A percentile compares a stretch with the other conserved stretches of the same genome.
phyloP scores from a whole-genome alignment of 75 land plant species.

The Pinus albicaulis region DNA sequence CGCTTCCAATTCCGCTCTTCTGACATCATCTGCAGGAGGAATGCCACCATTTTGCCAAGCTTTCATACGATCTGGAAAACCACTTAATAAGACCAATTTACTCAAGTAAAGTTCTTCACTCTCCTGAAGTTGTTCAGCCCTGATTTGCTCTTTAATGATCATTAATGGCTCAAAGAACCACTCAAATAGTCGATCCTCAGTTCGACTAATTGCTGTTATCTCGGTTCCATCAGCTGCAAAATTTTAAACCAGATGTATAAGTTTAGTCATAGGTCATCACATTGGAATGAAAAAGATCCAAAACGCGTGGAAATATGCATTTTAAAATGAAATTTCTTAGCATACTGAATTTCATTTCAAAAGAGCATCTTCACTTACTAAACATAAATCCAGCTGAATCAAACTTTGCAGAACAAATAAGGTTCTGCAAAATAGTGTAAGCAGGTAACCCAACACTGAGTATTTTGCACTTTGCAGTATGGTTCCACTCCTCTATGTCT shows the following conservation, averaged over 20 bases:
- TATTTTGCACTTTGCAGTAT: conserved; percentile 31
- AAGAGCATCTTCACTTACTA: conserved; percentile 19
- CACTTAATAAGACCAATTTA: conserved; percentile 54
- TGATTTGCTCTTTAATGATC: conserved; percentile 87
- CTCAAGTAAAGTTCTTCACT: conserved; percentile 72
- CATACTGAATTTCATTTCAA: not conserved
- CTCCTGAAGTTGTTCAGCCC: conserved; percentile 56
- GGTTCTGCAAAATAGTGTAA: conserved; percentile 52
- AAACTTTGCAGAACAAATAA: conserved; percentile 57
- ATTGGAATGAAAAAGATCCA: not conserved
- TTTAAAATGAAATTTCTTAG: not conserved
- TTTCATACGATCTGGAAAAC: conserved; percentile 54
- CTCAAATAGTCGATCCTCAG: conserved; percentile 66
- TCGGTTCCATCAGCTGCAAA: conserved; percentile 43
- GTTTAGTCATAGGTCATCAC: not conserved
- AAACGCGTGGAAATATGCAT: not conserved
- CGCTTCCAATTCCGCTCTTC: conserved; percentile 78
- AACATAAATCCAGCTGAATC: conserved; percentile 60
- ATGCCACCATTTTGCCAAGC: conserved; percentile 36
- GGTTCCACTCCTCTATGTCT: conserved; percentile 66
- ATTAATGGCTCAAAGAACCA: conserved; percentile 87
- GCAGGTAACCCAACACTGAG: conserved; percentile 72
- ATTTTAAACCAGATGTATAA: conserved; percentile 4
- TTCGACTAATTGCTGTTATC: conserved; percentile 64
- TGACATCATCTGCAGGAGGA: conserved; percentile 50